phyloP scores from a whole-genome alignment of 192 early-diverging fungal species.

The Rhizophlyctis rosea region DNA sequence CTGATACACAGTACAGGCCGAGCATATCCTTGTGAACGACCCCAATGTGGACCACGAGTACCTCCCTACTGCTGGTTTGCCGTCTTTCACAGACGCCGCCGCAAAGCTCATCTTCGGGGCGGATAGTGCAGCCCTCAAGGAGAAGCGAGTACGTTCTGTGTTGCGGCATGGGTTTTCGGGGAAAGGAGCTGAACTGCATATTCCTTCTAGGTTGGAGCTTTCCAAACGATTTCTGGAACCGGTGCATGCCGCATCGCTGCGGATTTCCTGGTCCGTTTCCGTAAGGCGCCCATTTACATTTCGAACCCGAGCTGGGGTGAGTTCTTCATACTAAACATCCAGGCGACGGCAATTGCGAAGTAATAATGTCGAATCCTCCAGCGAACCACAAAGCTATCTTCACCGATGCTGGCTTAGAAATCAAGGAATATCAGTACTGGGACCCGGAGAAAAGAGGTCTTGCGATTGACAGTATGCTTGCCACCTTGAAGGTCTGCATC shows the following conservation, averaged over 20 bases:
- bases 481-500: constrained; percentile 47
- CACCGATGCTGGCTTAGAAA: constrained; percentile 75
- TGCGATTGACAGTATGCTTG: constrained; percentile 75
- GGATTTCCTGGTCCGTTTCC: constrained; percentile 73
- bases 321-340: too few species aligned
- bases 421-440: constrained; percentile 90
- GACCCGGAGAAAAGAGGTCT: constrained; percentile 72
- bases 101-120: constrained; percentile 78
- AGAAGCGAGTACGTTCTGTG: constrained; percentile 59
- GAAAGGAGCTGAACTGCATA: neutral
- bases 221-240: constrained; percentile 94
- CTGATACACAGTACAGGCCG: constrained; percentile 59
- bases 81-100: constrained; percentile 75
- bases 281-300: constrained; percentile 73
- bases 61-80: constrained; percentile 80
- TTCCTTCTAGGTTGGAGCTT: constrained; percentile 46
- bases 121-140: constrained; percentile 65
- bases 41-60: constrained; percentile 88
- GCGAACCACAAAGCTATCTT: constrained; percentile 92
- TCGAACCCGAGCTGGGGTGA: constrained; percentile 96
- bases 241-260: constrained; percentile 87
- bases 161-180: neutral
- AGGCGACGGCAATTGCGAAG: too few species aligned
- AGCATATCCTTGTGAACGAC: constrained; percentile 68
- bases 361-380: too few species aligned